Evolutionary conservation across 192 early-diverging fungal genomes (phyloP).

Genomic region (Linderina pennispora): DNA sequence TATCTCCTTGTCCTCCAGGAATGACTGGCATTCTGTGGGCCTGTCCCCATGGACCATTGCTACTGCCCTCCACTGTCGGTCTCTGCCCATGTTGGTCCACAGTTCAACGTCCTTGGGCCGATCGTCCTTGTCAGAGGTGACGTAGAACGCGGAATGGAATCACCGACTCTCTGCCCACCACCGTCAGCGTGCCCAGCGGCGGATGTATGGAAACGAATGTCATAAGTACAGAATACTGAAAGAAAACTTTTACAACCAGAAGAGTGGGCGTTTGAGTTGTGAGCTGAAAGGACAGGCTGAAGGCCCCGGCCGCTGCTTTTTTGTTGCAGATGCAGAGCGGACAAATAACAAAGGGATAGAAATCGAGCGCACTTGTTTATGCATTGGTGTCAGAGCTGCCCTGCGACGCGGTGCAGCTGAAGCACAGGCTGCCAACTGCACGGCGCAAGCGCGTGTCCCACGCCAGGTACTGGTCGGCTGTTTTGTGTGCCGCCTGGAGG

Average conservation of each 20-base stretch:
- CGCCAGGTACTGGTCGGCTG: conserved; percentile 29
- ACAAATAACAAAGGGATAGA: no score
- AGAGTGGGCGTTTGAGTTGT: no score
- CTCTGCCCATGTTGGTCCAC: conserved; percentile 25
- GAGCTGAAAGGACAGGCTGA: no score
- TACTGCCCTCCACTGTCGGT: conserved; percentile 15
- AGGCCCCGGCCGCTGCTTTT: no score
- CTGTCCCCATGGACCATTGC: conserved; percentile 8
- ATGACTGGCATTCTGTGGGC: no score
- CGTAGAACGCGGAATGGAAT: conserved; percentile 27
- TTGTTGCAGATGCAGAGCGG: no score
- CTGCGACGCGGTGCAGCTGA: no score
- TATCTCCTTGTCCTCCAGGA: no score
- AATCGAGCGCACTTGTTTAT: no score
- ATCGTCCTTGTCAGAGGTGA: conserved; percentile 5
- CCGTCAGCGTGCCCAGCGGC: conserved; percentile 27
- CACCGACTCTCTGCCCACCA: conserved; percentile 10
- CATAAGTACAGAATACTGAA: background rate
- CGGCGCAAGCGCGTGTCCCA: conserved; percentile 16
- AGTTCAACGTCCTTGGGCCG: conserved; percentile 11
- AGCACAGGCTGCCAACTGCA: background rate
- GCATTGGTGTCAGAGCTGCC: no score
- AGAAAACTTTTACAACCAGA: no score
- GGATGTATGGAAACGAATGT: conserved; percentile 18
- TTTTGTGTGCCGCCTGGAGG: conserved; percentile 12